Evolutionary conservation across 139 green algal species (phyloP).

Genomic region (Dunaliella primolecta): DNA sequence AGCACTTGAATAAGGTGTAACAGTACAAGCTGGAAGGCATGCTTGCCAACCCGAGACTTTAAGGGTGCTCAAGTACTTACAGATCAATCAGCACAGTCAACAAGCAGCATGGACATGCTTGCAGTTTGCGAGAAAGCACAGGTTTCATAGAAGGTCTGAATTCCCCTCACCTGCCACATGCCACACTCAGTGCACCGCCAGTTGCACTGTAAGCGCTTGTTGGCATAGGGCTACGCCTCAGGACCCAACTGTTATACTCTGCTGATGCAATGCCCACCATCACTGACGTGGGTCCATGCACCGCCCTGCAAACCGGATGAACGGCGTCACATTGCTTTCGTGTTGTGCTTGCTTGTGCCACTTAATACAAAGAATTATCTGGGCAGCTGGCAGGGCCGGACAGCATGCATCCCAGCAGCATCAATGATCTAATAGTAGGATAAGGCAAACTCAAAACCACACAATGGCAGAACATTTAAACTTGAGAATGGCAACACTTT

Average conservation of each 20-base stretch:
- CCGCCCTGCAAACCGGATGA: background rate
- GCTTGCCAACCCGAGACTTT: too few relatives aligned
- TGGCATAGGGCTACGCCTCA: conserved; percentile 6
- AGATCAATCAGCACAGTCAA: too few relatives aligned
- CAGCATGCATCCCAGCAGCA: background rate
- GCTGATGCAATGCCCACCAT: conserved; percentile 74
- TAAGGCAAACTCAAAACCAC: background rate
- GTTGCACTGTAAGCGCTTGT: conserved; percentile 58
- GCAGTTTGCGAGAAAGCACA: too few relatives aligned
- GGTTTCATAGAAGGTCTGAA: too few relatives aligned
- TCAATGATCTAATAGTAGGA: background rate
- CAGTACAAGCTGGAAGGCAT: background rate
- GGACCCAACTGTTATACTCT: conserved; percentile 75
- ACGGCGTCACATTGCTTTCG: background rate
- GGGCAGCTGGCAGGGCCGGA: background rate
- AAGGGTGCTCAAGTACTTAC: too few relatives aligned
- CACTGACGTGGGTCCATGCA: conserved; percentile 36
- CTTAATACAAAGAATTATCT: background rate
- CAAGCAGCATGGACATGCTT: too few relatives aligned
- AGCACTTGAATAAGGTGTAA: background rate
- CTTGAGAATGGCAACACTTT: background rate
- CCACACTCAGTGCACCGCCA: conserved; percentile 61
- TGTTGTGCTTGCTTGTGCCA: too few relatives aligned
- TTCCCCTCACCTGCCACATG: conserved; percentile 48
- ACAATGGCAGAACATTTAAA: background rate